Evolutionary conservation across 2,329 filamentous ascomycete genomes (phyloP).

Genomic region (Fusarium sp.): DNA sequence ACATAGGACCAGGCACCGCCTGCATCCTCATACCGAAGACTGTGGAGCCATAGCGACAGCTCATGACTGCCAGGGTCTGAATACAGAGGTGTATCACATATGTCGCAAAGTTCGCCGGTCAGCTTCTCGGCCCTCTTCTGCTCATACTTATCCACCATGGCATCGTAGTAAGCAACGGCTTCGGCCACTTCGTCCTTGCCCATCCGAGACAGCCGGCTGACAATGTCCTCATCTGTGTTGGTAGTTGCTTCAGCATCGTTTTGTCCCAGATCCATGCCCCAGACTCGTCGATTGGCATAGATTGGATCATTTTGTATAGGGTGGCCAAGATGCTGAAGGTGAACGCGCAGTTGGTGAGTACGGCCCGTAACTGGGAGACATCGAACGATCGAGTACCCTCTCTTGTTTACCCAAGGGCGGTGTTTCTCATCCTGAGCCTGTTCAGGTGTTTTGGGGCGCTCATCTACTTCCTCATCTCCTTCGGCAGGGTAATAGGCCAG

Average conservation of each 20-base stretch:
- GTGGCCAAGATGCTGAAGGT: constrained; percentile 93
- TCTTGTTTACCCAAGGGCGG: constrained; percentile 66
- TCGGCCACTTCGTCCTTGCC: constrained; percentile 94
- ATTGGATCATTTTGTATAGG: constrained; percentile 98
- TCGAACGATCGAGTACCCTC: constrained; percentile 94
- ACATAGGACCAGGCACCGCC: constrained; percentile 89
- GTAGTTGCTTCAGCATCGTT: constrained; percentile 75
- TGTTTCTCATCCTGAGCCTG: constrained; percentile 44
- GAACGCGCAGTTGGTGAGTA: constrained; percentile 95
- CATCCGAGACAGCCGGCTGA: constrained; percentile 88
- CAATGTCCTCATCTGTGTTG: constrained; percentile 90
- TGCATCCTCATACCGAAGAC: constrained; percentile 87
- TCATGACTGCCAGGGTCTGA: constrained; percentile 93
- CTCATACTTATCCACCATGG: constrained; percentile 92
- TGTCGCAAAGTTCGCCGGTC: constrained; percentile 84
- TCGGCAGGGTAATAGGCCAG: constrained; percentile 86
- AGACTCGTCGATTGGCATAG: constrained; percentile 94
- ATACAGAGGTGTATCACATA: constrained; percentile 91
- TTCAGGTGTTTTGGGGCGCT: constrained; percentile 46
- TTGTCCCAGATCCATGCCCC: constrained; percentile 83
- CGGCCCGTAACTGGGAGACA: constrained; percentile 94
- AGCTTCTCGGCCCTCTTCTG: constrained; percentile 94
- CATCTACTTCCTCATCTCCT: constrained; percentile 42
- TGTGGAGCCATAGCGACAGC: constrained; percentile 93
- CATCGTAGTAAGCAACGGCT: constrained; percentile 92